Conservation (phyloP, 352 stramenopile genomes). For the Globisporangium polare region DNA sequence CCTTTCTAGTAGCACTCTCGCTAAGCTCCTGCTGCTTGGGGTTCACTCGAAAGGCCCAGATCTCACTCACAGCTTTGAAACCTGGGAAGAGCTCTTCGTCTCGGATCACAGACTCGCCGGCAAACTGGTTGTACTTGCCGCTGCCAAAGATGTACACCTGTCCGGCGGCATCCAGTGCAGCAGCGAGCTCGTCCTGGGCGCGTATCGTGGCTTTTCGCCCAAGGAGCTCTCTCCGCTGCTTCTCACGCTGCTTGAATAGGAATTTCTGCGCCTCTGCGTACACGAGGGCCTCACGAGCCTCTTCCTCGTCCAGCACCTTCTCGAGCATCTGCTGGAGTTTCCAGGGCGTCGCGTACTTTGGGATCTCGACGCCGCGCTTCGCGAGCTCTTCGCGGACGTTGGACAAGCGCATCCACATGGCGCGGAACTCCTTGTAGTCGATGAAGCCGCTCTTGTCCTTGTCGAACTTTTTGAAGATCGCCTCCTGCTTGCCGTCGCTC, state of each 20-base stretch:
- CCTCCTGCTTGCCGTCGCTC: conserved; percentile 88
- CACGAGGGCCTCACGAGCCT: conserved; percentile 73
- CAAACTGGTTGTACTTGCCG: conserved; percentile 85
- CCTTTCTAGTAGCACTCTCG: background rate
- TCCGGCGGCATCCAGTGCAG: conserved; percentile 87
- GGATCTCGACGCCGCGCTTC: conserved; percentile 85
- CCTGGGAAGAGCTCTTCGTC: conserved; percentile 61
- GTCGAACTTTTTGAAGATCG: conserved; percentile 92
- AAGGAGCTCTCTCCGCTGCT: conserved; percentile 44
- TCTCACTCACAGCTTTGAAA: conserved; percentile 55
- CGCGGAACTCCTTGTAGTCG: conserved; percentile 93
- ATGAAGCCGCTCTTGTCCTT: conserved; percentile 89
- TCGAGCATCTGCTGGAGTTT: conserved; percentile 88
- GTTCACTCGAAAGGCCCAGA: conserved; percentile 55
- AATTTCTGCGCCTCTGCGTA: conserved; percentile 78
- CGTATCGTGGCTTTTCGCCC: conserved; percentile 52
- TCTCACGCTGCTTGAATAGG: conserved; percentile 67
- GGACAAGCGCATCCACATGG: conserved; percentile 85
- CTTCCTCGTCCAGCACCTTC: conserved; percentile 88
- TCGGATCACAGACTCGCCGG: conserved; percentile 33
- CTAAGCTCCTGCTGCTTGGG: background rate
- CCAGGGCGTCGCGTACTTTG: conserved; percentile 76
- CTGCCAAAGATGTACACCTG: conserved; percentile 92
- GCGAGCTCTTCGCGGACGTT: conserved; percentile 82
- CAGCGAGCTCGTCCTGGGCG: conserved; percentile 77